Percentiles rank a stretch among this genome's conserved stretches.
These are phyloP conservation scores for Kentomonas sorsogonicus DNA, from an alignment of 208 protist genomes.

Conservation along the genomic window DNA sequence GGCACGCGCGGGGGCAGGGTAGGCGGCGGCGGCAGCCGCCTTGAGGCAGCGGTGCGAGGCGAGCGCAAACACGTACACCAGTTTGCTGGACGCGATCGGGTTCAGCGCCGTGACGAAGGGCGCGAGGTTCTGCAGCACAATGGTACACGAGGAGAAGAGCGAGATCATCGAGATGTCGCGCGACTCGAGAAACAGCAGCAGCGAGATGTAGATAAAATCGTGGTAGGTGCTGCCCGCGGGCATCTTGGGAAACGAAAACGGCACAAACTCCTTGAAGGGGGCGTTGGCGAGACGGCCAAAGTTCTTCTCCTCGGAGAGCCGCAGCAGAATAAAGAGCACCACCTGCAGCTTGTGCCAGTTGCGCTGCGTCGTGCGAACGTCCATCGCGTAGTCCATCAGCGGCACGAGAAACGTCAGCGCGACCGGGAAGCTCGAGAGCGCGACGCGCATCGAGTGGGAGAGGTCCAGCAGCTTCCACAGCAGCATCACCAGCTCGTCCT, in stretches of 20 bases:
- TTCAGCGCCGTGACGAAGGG: constrained; percentile 74
- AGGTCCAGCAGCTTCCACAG: constrained; percentile 82
- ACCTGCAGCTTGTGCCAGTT: constrained; percentile 64
- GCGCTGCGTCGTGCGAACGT: constrained; percentile 36
- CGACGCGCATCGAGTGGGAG: constrained; percentile 38
- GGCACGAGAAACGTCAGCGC: constrained; percentile 66
- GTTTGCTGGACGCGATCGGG: constrained; percentile 26
- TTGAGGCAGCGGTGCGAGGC: constrained; percentile 34
- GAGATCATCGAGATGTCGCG: constrained; percentile 32
- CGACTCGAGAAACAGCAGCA: constrained; percentile 60
- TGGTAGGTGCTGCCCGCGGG: constrained; percentile 42
- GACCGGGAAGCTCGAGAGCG: constrained; percentile 36
- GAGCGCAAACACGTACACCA: constrained; percentile 51
- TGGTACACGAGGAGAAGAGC: constrained; percentile 60
- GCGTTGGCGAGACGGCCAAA: constrained; percentile 83
- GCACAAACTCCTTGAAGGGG: constrained; percentile 40
- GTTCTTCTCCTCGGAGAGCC: constrained; percentile 55
- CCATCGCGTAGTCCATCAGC: constrained; percentile 66
- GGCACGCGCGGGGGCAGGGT: neutral
- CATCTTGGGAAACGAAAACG: constrained; percentile 45
- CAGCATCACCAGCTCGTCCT: constrained; percentile 80
- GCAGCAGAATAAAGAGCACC: constrained; percentile 75
- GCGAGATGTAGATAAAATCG: constrained; percentile 72
- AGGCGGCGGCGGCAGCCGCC: constrained; percentile 1
- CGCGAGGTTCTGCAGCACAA: constrained; percentile 77